Evolutionary conservation across 2,329 filamentous ascomycete genomes (phyloP).

Genomic region (Elsinoe necatrix): DNA sequence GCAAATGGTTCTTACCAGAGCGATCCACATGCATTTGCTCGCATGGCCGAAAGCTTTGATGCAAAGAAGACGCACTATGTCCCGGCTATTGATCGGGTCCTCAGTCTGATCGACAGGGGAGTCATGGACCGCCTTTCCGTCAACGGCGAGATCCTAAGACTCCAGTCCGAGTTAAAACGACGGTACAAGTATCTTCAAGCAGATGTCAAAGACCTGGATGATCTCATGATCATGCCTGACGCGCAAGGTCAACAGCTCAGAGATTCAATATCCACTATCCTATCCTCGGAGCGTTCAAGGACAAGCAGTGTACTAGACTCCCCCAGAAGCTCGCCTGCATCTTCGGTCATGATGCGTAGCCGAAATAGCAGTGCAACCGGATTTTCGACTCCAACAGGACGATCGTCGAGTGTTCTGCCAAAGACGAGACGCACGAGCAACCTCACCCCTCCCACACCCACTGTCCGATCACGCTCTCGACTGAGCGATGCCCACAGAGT

Average conservation of each 20-base stretch:
- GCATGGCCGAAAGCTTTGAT: conserved; percentile 88
- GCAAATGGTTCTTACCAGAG: conserved; percentile 66
- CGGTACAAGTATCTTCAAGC: conserved; percentile 69
- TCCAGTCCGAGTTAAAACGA: conserved; percentile 78
- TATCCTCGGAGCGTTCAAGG: conserved; percentile 71
- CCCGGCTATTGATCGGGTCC: conserved; percentile 81
- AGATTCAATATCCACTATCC: conserved; percentile 86
- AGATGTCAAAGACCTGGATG: conserved; percentile 70
- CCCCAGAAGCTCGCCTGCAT: conserved; percentile 56
- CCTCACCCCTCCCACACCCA: conserved; percentile 15
- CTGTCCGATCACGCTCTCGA: conserved; percentile 14
- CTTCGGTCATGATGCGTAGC: conserved; percentile 39
- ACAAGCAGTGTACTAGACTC: conserved; percentile 58
- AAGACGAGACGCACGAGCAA: not conserved
- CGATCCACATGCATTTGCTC: conserved; percentile 60
- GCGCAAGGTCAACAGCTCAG: conserved; percentile 64
- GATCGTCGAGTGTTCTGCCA: not conserved
- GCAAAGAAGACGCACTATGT: conserved; percentile 92
- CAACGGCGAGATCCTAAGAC: conserved; percentile 84
- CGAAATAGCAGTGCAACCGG: conserved; percentile 43
- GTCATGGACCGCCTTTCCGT: conserved; percentile 91
- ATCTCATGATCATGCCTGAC: conserved; percentile 54
- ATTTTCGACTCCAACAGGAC: conserved; percentile 34
- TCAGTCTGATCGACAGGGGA: conserved; percentile 92
- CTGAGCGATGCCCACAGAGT: conserved; percentile 15